Conservation (phyloP, 2,329 filamentous ascomycete species). For the Chalaropsis thielavioides region DNA sequence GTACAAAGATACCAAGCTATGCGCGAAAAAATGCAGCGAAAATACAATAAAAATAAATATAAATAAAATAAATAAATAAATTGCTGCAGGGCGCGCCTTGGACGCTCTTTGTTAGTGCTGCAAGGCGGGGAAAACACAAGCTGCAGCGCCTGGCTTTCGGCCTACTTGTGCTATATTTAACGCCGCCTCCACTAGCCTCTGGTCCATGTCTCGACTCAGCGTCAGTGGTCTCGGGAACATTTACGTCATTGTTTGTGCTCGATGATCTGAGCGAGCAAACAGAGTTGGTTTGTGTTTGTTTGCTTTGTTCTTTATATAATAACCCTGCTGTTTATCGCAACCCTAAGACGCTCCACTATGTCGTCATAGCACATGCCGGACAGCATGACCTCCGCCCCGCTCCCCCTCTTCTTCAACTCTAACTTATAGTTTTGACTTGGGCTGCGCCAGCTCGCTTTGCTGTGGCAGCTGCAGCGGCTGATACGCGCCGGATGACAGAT, state of each 20-base stretch:
- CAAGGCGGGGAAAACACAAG: too few relatives aligned
- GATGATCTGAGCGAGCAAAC: neutral
- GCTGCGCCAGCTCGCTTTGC: constrained; percentile 28
- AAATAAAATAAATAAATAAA: neutral
- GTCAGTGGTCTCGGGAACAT: neutral
- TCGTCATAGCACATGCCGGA: neutral
- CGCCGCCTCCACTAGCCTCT: too few relatives aligned
- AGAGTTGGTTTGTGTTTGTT: neutral
- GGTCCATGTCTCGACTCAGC: too few relatives aligned
- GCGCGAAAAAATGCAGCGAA: neutral
- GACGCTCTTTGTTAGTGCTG: too few relatives aligned
- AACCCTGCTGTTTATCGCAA: neutral
- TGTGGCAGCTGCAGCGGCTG: constrained; percentile 38
- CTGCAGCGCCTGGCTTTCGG: too few relatives aligned
- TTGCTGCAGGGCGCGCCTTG: too few relatives aligned
- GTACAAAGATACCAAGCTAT: neutral
- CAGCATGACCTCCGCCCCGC: neutral
- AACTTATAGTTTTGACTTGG: constrained; percentile 34
- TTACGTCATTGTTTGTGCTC: neutral
- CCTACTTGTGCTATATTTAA: too few relatives aligned
- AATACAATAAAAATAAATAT: constrained; percentile 3
- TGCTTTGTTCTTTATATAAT: neutral
- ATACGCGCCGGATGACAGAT: constrained; percentile 36
- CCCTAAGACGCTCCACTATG: neutral
- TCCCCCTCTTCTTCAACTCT: neutral